Base-by-base conservation (phyloP, 202 grass and related monocot species). In the Schoenoplectus tabernaemontani region DNA sequence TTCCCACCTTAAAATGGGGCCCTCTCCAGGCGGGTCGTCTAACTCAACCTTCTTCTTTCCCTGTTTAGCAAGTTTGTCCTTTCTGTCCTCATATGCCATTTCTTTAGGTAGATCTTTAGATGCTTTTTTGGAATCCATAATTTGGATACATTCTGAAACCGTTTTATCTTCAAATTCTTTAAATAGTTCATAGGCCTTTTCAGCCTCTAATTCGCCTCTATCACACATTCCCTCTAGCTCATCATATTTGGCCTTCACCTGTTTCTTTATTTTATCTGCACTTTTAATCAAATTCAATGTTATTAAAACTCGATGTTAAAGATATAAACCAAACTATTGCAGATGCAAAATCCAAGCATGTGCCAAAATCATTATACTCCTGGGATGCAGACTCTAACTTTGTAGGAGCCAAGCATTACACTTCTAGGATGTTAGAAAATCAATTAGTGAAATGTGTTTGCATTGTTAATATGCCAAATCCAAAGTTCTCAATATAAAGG, bases 81-180 rank as follows among this genome's bases (percentile, higher is more conserved):
- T 79, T 48, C 47, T 34, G 5, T 64, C 88, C 69, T 84, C 83
- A 69, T 74, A 74, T 66, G 76, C 84, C 63, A 12, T 44, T 84
- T 75, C 36, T 59, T 86, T 81, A 71, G 88, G 77, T 44, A 39
- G 69, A 26, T n/a, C 24, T 0, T 85, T 82, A 83, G 84, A 65
- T 46, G 86, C 82, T 11, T 46, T 47, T 82, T 89, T 80, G 62
- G 78, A 58, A 79, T 90, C 87, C 84, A 94, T 92, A 80, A 89
- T 60, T 76, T 90, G 46, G 50, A 82, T 78, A 50, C 84, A 94
- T 71, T 94, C 87, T 1, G 41, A 24, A 66, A 94, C 89, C 84
- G 90, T 92, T 56, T 86, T 86, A 69, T 92, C 91, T 83, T 97
- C 95, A 83, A 89, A 97, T 57, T 94, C 91, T 86, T 94, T 92